A percentile compares a stretch with the other conserved stretches of the same genome.
These are phyloP conservation scores for Arachis hypogaea DNA, from an alignment of 306 rosid genomes.

Conservation along the genomic window DNA sequence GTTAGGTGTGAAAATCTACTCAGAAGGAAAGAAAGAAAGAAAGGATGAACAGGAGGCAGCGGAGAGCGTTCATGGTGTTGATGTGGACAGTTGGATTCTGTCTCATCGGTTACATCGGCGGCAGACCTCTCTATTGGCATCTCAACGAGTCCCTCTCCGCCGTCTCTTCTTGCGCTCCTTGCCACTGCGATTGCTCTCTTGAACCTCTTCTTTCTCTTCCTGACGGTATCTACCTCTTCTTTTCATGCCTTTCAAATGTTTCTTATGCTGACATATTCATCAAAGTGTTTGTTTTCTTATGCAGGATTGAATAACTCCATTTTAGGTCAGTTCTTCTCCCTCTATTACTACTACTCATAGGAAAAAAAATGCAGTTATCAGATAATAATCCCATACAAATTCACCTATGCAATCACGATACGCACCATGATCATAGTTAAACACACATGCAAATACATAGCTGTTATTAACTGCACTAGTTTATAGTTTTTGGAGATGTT, in stretches of 20 bases:
- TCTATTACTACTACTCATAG: not conserved
- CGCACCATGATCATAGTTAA: no score
- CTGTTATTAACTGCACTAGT: not conserved
- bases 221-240: constrained; percentile 38
- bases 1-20: no score
- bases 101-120: constrained; percentile 46
- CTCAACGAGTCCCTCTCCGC: constrained; percentile 41
- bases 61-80: constrained; percentile 39
- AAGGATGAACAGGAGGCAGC: constrained; percentile 50
- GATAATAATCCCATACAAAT: no score
- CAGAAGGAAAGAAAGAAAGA: not conserved
- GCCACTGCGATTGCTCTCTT: constrained; percentile 59
- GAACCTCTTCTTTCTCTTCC: constrained; percentile 54
- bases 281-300: constrained; percentile 33
- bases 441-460: not conserved
- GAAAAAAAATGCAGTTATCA: no score
- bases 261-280: constrained; percentile 22
- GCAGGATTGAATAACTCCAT: constrained; percentile 54
- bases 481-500: not conserved
- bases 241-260: constrained; percentile 3
- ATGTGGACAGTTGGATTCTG: constrained; percentile 46
- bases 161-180: constrained; percentile 48
- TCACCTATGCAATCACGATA: no score
- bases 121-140: constrained; percentile 54
- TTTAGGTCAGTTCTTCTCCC: constrained; percentile 45